Conservation (phyloP, 495 filamentous ascomycete genomes). For the Xylaria intraflava region DNA sequence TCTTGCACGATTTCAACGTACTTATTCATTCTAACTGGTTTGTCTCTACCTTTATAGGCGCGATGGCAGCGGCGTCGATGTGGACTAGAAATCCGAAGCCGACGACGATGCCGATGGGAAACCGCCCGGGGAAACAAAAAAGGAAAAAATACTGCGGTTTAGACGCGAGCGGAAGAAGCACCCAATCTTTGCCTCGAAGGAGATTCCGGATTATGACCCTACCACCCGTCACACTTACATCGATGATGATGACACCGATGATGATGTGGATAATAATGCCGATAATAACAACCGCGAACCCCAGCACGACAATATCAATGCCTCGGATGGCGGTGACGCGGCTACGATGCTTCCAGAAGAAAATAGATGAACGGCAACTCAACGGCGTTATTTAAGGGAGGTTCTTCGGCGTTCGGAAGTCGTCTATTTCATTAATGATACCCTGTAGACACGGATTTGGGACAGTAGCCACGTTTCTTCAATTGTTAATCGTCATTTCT, state of each 20-base stretch:
- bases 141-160: no score
- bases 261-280: background rate
- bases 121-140: slow-evolving; percentile 3
- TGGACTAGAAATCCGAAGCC: slow-evolving; percentile 23
- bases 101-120: background rate
- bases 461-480: background rate
- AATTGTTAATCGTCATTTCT: background rate
- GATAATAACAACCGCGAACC: background rate
- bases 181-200: background rate
- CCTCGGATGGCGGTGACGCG: background rate
- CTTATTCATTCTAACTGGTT: background rate
- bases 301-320: background rate
- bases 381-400: background rate
- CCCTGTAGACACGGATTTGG: background rate
- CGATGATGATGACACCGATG: background rate
- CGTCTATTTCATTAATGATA: background rate
- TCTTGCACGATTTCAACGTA: background rate
- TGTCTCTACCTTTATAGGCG: slow-evolving; percentile 28
- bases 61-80: slow-evolving; percentile 48
- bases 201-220: background rate
- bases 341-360: background rate
- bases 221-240: background rate
- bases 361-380: background rate
- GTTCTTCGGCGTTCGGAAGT: background rate
- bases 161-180: no score